Evolutionary conservation across 495 filamentous ascomycete genomes (phyloP), one percentile per base, ranked within the genome.

Genomic region (Extremus antarcticus): DNA sequence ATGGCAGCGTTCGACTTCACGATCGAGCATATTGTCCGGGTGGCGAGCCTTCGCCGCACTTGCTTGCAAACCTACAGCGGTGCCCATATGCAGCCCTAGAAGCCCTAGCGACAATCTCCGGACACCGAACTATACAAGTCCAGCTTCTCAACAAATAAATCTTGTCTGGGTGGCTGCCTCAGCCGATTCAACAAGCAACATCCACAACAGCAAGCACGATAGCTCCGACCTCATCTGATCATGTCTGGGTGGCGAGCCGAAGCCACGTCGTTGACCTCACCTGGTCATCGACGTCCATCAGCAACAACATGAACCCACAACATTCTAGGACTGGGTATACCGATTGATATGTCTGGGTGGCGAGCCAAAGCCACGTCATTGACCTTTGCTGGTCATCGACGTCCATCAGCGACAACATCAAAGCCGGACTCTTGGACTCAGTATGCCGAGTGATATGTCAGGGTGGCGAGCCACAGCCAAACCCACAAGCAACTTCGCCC

Each of bases 231-330:
- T n/a, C n/a, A n/a, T 35, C 17, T n/a, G 22, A n/a, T 20, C 25
- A 22, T 55, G 53, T 55, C 53, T 20, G 45, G 53, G 53, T 55
- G 43, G 53, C 40, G 41, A 21, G 43, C 53, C 25, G 45, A 24
- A 16, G 38, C 51, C 22, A 25, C 23, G 24, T 4, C 22, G 39
- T 25, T 43, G 19, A 17, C 17, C 8, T 9, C 22, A n/a, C 35
- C n/a, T n/a, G n/a, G n/a, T n/a, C 35, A 39, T 9, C 35, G 20
- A 19, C 20, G 43, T 47, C 43, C 43, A n/a, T 47, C 15, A n/a
- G 15, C 43, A 10, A 22, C 43, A 47, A 10, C 43, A 8, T n/a
- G 8, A 47, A 47, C n/a, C 35, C n/a, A 10, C 43, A 19, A 8
- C 43, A 47, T 8, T 47, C 9, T 47, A n/a, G 9, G 15, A n/a